phyloP scores from a whole-genome alignment of 2,329 filamentous ascomycete genomes.

The Hypomyces rosellus region DNA sequence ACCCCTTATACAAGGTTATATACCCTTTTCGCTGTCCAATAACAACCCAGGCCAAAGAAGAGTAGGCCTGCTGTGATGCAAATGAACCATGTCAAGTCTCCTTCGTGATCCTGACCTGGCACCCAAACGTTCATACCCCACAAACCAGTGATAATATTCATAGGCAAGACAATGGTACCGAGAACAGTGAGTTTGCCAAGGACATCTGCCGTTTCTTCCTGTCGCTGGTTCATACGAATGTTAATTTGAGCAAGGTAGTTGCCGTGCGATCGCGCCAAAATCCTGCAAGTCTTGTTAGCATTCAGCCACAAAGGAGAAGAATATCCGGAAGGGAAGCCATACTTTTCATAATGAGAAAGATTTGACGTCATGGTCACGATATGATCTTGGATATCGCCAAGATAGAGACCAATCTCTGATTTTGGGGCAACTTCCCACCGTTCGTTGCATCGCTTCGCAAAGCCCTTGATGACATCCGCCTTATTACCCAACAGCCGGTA shows the following conservation, averaged over 20 bases:
- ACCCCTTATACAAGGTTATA: conserved; percentile 63
- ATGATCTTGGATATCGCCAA: conserved; percentile 98
- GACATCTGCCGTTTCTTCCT: conserved; percentile 92
- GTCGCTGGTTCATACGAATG: conserved; percentile 96
- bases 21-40: conserved; percentile 73
- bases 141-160: conserved; percentile 98
- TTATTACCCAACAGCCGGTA: conserved; percentile 93
- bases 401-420: conserved; percentile 92
- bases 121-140: conserved; percentile 99
- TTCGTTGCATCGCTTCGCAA: conserved; percentile 96
- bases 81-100: conserved; percentile 68
- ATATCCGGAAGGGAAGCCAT: conserved; percentile 28
- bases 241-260: conserved; percentile 99
- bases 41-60: conserved; percentile 74
- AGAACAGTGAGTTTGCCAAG: conserved; percentile 91
- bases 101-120: conserved; percentile 79
- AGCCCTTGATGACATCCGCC: conserved; percentile 98
- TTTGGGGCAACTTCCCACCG: conserved; percentile 94
- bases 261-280: conserved; percentile 82
- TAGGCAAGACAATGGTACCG: conserved; percentile 92
- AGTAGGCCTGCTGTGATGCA: conserved; percentile 69
- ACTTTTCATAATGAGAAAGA: conserved; percentile 93
- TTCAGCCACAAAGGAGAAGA: background rate
- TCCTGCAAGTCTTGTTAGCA: conserved; percentile 41
- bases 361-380: conserved; percentile 99